Percentiles rank a stretch among this genome's conserved stretches.
These are phyloP conservation scores for Myxozyma neglecta DNA, from an alignment of 805 yeast species.

Conservation along the genomic window DNA sequence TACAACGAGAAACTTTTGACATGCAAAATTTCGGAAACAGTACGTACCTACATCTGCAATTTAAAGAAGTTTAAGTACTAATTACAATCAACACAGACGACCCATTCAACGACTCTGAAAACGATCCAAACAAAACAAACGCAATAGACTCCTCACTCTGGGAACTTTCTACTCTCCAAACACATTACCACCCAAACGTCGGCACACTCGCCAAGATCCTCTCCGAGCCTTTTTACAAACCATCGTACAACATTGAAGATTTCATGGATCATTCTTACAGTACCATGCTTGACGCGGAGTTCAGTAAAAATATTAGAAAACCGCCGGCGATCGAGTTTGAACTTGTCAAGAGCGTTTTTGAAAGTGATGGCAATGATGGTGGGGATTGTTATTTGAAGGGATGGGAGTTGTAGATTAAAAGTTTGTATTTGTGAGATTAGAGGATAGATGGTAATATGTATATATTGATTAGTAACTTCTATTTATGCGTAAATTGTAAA, in stretches of 20 bases:
- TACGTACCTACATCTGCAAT: not conserved
- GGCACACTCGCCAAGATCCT: constrained; percentile 87
- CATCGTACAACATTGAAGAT: constrained; percentile 86
- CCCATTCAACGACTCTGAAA: constrained; percentile 63
- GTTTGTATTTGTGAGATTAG: too few species aligned
- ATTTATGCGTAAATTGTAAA: too few species aligned
- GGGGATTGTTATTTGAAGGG: constrained; percentile 37
- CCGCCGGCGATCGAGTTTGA: constrained; percentile 76
- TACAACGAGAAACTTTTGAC: constrained; percentile 50
- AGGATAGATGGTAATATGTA: too few species aligned
- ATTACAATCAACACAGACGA: constrained; percentile 49
- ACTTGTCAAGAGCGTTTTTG: constrained; percentile 24
- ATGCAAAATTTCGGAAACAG: constrained; percentile 10
- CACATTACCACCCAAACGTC: constrained; percentile 93
- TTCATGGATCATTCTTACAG: constrained; percentile 88
- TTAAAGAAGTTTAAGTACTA: not conserved
- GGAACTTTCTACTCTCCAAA: constrained; percentile 79
- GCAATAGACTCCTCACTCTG: constrained; percentile 87
- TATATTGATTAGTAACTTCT: too few species aligned
- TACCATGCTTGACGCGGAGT: constrained; percentile 59
- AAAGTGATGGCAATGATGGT: constrained; percentile 40
- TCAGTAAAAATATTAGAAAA: constrained; percentile 38
- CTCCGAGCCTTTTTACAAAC: constrained; percentile 85
- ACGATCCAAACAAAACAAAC: constrained; percentile 72
- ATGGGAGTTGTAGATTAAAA: constrained; percentile 9